Evolutionary conservation across 1,284 basidiomycete genomes (phyloP).

Genomic region (Malassezia globosa): DNA sequence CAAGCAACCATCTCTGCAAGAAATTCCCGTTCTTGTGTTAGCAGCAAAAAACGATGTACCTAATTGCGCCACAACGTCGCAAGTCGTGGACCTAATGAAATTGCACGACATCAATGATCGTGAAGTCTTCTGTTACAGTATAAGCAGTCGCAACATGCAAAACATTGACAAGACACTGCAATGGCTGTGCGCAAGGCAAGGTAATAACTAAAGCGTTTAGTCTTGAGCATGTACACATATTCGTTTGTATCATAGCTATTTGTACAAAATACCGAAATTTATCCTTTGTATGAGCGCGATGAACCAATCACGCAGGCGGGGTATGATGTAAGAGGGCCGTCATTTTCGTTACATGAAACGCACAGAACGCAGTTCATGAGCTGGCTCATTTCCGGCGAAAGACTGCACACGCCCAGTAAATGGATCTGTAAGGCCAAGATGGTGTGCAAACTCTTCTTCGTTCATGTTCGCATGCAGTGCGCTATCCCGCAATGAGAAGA

Average conservation of each 20-base stretch:
- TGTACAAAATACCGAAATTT: too few relatives aligned
- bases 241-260: too few relatives aligned
- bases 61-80: constrained; percentile 67
- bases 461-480: background rate
- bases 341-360: background rate
- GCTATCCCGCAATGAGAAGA: background rate
- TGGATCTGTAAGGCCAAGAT: background rate
- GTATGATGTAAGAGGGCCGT: too few relatives aligned
- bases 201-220: background rate
- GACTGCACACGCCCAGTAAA: background rate
- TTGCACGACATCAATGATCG: constrained; percentile 57
- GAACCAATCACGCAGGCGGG: too few relatives aligned
- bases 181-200: constrained; percentile 48
- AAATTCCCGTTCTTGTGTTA: constrained; percentile 80
- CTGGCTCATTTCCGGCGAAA: background rate
- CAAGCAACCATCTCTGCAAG: constrained; percentile 59
- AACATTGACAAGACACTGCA: constrained; percentile 59
- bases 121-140: constrained; percentile 51
- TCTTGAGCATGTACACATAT: background rate
- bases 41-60: constrained; percentile 92
- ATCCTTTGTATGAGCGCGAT: too few relatives aligned
- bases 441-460: background rate
- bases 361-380: background rate
- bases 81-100: constrained; percentile 69
- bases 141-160: constrained; percentile 73